A percentile compares a stretch with the other conserved stretches of the same genome.
Conservation (phyloP, 2,329 filamentous ascomycete species). For the Aspergillus vadensis region DNA sequence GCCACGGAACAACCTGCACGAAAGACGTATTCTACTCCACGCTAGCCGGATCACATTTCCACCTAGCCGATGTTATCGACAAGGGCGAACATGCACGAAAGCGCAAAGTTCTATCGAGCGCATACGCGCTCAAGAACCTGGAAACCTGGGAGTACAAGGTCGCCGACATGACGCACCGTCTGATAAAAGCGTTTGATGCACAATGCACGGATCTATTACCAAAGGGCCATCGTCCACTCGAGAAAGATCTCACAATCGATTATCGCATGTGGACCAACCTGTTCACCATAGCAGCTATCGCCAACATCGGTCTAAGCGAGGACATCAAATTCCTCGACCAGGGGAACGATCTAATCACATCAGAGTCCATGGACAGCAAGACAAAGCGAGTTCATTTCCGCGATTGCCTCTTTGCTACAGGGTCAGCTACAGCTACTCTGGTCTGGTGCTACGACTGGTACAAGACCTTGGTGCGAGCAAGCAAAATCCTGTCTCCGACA, state of each 20-base stretch:
- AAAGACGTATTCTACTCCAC: slow-evolving; percentile 33
- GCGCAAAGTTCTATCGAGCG: slow-evolving; percentile 41
- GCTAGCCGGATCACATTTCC: slow-evolving; percentile 33
- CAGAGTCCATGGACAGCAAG: slow-evolving; percentile 26
- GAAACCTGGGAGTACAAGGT: slow-evolving; percentile 47
- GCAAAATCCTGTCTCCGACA: slow-evolving; percentile 21
- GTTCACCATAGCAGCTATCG: slow-evolving; percentile 43
- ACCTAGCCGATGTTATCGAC: slow-evolving; percentile 44
- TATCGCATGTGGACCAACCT: slow-evolving; percentile 41
- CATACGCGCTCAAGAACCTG: slow-evolving; percentile 45
- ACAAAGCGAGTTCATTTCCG: slow-evolving; percentile 23
- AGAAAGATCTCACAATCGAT: slow-evolving; percentile 35
- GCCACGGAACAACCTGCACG: slow-evolving; percentile 37
- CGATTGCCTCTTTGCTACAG: slow-evolving; percentile 20
- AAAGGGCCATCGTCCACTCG: not conserved
- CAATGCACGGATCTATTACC: slow-evolving; percentile 30
- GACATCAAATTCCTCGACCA: slow-evolving; percentile 40
- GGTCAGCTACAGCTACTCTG: slow-evolving; percentile 17
- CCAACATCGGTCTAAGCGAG: slow-evolving; percentile 42
- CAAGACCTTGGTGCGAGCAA: slow-evolving; percentile 16
- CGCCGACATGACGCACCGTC: slow-evolving; percentile 35
- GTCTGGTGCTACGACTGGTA: slow-evolving; percentile 30
- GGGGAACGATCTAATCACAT: slow-evolving; percentile 33
- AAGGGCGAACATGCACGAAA: slow-evolving; percentile 43
- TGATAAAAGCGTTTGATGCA: slow-evolving; percentile 40